phyloP scores from a whole-genome alignment of 768 basidiomycete genomes.

The Tulasnella sp. region DNA sequence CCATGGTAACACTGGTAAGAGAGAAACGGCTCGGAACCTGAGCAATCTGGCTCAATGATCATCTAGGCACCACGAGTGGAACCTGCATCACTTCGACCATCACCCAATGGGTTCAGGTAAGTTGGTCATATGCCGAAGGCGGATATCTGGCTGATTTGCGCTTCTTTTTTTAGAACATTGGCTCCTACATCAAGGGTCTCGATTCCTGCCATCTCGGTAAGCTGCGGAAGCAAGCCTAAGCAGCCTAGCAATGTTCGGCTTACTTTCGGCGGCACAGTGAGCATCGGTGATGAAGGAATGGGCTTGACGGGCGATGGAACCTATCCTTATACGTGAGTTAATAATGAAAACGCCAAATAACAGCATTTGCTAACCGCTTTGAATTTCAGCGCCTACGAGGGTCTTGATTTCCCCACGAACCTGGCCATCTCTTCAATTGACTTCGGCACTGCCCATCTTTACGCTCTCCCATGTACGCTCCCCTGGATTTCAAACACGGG shows the following conservation, averaged over 20 bases:
- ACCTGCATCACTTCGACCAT: constrained; percentile 53
- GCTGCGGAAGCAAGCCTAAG: not conserved
- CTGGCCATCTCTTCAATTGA: constrained; percentile 57
- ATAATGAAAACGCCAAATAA: not conserved
- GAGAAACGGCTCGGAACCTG: constrained; percentile 23
- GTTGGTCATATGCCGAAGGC: not conserved
- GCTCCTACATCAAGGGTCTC: constrained; percentile 60
- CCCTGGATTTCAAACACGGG: not conserved
- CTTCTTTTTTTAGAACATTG: constrained; percentile 45
- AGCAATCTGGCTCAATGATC: not conserved
- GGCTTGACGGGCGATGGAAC: constrained; percentile 50
- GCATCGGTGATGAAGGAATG: constrained; percentile 62
- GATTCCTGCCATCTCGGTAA: constrained; percentile 55
- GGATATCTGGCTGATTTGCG: not conserved
- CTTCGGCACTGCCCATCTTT: constrained; percentile 60
- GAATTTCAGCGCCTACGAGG: constrained; percentile 39
- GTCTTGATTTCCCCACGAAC: constrained; percentile 57
- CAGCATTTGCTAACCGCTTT: not conserved
- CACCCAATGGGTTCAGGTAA: constrained; percentile 47
- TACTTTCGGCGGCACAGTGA: constrained; percentile 36
- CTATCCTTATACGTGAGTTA: constrained; percentile 57
- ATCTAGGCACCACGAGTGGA: constrained; percentile 34
- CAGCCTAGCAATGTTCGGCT: not conserved
- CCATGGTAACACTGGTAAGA: constrained; percentile 37
- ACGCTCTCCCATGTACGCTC: constrained; percentile 37